Evolutionary conservation across 192 early-diverging fungal species (phyloP), one percentile per base, ranked within the genome.

Genomic region (Dispira simplex): DNA sequence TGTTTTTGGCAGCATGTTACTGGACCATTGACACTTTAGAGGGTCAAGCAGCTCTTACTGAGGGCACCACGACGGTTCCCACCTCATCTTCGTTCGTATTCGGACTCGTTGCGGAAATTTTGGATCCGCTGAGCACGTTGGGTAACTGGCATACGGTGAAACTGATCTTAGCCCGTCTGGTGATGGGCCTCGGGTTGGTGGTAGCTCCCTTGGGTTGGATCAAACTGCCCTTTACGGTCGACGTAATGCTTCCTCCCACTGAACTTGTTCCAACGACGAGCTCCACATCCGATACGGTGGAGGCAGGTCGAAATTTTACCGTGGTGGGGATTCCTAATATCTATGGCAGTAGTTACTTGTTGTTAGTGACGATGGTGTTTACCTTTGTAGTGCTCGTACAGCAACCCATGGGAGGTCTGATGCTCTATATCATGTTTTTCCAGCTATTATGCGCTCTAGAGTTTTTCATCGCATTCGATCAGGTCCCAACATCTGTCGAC

Each of bases 351-450:
- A 76, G 82, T 3, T 87, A 88, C 65, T 72, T 87, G 62, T 71
- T 83, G 10, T 80, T 87, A 52, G 62, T 74, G 20, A 79, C 78
- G 1, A 78, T 79, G 16, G 64, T 82, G 52, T 88, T 85, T 69
- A 65, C 83, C 64, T 70, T 84, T 32, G 70, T 90, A 65, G 71
- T 70, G 39, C 67, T 88, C 65, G 77, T 85, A 23, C 89, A 91
- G 68, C 88, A 90, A 66, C 91, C 91, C 11, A 81, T 89, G 77
- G 91, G 91, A 14, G 86, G 81, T 12, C 69, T 86, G 28, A 77
- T 78, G 72, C 64, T 84, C 21, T 76, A 74, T 10, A 43, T 75
- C 6, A 67, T 76, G 20, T 46, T 81, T 44, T 58, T 75, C 26
- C 68, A 76, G 63, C 73, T 80, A 8, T 25, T 80, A 4, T 53